Conservation (phyloP, 495 filamentous ascomycete genomes). For the Wilcoxina mikolae region DNA sequence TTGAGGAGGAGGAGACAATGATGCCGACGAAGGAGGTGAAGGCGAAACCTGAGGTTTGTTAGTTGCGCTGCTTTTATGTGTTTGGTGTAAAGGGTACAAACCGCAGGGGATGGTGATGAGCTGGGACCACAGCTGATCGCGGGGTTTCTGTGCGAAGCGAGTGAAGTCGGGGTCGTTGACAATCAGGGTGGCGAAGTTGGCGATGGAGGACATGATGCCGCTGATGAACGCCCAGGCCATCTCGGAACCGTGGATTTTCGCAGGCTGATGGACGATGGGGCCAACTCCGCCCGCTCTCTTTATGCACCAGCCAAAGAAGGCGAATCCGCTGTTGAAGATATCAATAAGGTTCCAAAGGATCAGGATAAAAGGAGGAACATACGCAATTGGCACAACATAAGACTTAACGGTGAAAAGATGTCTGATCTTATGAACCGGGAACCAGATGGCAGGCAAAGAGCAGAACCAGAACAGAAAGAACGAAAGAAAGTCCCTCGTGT, state of each 20-base stretch:
- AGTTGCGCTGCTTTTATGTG: slow-evolving; percentile 13
- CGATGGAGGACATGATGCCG: slow-evolving; percentile 76
- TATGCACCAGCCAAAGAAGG: slow-evolving; percentile 85
- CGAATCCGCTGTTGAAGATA: slow-evolving; percentile 38
- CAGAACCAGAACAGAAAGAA: slow-evolving; percentile 76
- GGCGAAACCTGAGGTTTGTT: no score
- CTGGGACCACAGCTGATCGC: slow-evolving; percentile 79
- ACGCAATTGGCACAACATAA: slow-evolving; percentile 63
- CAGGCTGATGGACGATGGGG: slow-evolving; percentile 63
- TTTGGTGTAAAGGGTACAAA: no score
- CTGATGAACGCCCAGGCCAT: slow-evolving; percentile 71
- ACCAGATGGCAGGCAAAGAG: slow-evolving; percentile 77
- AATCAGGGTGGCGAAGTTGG: slow-evolving; percentile 82
- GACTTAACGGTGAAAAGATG: slow-evolving; percentile 90
- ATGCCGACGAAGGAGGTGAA: slow-evolving; percentile 88
- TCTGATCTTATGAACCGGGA: slow-evolving; percentile 57
- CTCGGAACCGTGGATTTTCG: slow-evolving; percentile 47
- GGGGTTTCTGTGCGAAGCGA: slow-evolving; percentile 67
- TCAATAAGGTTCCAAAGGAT: not conserved
- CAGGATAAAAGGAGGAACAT: not conserved
- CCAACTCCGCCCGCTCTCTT: slow-evolving; percentile 71
- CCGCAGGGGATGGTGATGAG: slow-evolving; percentile 71
- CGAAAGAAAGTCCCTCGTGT: slow-evolving; percentile 57
- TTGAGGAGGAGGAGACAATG: slow-evolving; percentile 74
- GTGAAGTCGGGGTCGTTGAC: slow-evolving; percentile 74